These are phyloP conservation scores for Phialophora tarda DNA, from an alignment of 2,329 filamentous ascomycete genomes.

Conservation along the genomic window DNA sequence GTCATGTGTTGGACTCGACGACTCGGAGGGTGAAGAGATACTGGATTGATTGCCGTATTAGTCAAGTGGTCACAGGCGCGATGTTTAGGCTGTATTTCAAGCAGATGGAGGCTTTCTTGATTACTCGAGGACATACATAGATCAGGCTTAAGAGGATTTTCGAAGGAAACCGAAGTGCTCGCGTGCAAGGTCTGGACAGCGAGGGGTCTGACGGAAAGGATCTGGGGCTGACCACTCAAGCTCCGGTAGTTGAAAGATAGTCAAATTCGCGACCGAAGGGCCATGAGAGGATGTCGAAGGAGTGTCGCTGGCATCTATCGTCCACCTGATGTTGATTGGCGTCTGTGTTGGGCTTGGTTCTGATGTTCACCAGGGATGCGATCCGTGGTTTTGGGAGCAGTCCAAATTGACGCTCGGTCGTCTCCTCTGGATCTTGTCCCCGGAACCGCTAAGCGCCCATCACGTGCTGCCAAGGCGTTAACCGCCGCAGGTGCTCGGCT, in stretches of 20 bases:
- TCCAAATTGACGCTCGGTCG: conserved; percentile 25
- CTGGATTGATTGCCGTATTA: conserved; percentile 22
- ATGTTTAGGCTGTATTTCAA: not conserved
- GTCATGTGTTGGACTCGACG: conserved; percentile 38
- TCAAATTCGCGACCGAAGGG: conserved; percentile 3
- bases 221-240: conserved; percentile 23
- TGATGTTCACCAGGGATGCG: conserved; percentile 27
- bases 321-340: conserved; percentile 17
- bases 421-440: not conserved
- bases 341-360: conserved; percentile 18
- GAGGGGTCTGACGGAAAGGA: conserved; percentile 30
- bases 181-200: conserved; percentile 29
- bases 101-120: not conserved
- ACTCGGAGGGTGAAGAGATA: conserved; percentile 12
- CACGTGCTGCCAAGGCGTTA: conserved; percentile 9
- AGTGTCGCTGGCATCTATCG: conserved; percentile 7
- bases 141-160: conserved; percentile 7
- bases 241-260: conserved; percentile 13
- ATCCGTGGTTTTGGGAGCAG: conserved; percentile 28
- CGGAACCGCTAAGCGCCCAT: conserved; percentile 5
- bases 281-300: conserved; percentile 20
- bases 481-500: not conserved
- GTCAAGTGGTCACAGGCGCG: conserved; percentile 7
- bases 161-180: conserved; percentile 27
- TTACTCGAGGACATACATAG: conserved; percentile 23